These are phyloP conservation scores for Penicillium sp. DNA, from an alignment of 2,329 filamentous ascomycete species.

Conservation along the genomic window DNA sequence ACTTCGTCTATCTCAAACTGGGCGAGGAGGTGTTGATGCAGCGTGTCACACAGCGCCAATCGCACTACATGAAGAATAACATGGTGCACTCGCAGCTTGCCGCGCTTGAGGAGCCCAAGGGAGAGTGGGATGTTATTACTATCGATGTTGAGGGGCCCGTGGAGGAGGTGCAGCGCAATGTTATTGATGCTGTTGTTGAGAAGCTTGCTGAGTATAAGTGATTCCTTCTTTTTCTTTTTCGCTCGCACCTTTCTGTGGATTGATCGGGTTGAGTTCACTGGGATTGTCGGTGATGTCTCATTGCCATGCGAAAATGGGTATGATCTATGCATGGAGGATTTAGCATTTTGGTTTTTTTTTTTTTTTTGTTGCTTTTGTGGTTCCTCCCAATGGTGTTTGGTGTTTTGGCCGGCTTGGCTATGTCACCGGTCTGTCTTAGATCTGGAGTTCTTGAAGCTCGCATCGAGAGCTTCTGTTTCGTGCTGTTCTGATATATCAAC, in stretches of 20 bases:
- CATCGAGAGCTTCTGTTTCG: neutral
- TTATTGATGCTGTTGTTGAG: slow-evolving; percentile 56
- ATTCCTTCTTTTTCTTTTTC: neutral
- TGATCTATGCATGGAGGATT: slow-evolving; percentile 11
- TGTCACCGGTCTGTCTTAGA: slow-evolving; percentile 4
- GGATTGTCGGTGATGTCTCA: neutral
- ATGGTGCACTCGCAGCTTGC: slow-evolving; percentile 95
- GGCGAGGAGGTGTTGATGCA: slow-evolving; percentile 70
- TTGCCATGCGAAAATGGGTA: slow-evolving; percentile 4
- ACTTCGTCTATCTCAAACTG: slow-evolving; percentile 89
- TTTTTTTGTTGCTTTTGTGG: neutral
- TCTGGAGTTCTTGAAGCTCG: slow-evolving; percentile 6
- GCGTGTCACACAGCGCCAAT: slow-evolving; percentile 70
- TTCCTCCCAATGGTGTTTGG: slow-evolving; percentile 8
- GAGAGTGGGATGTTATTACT: slow-evolving; percentile 67
- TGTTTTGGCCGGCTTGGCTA: slow-evolving; percentile 3
- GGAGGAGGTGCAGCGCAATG: slow-evolving; percentile 58
- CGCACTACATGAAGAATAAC: slow-evolving; percentile 91
- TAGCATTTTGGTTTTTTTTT: slow-evolving; percentile 9
- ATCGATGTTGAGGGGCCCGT: slow-evolving; percentile 60
- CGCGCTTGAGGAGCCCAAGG: slow-evolving; percentile 80
- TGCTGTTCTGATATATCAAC: neutral
- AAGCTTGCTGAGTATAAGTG: slow-evolving; percentile 50
- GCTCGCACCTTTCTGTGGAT: neutral
- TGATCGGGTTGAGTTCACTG: neutral